These are phyloP conservation scores for Rhizoclosmatium sp. DNA, from an alignment of 192 early-diverging fungal genomes.

Conservation along the genomic window DNA sequence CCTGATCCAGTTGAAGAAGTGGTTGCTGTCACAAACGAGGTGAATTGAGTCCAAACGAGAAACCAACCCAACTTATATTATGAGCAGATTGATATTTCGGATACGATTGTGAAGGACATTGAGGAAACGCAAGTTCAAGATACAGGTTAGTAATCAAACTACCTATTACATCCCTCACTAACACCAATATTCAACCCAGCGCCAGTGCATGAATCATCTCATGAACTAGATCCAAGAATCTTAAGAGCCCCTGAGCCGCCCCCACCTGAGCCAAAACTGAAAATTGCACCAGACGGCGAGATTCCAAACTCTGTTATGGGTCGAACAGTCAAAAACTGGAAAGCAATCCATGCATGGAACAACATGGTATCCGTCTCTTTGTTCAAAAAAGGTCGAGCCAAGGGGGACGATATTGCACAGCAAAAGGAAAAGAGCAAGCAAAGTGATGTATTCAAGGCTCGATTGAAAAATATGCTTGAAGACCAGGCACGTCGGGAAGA, in stretches of 20 bases:
- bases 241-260: too few species aligned
- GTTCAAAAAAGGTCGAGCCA: conserved; percentile 16
- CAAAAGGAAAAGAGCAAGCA: conserved; percentile 23
- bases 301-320: conserved; percentile 55
- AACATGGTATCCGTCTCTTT: neutral
- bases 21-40: conserved; percentile 2
- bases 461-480: conserved; percentile 53
- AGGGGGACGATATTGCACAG: neutral
- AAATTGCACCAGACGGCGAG: conserved; percentile 56
- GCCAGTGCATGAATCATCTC: too few species aligned
- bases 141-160: too few species aligned
- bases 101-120: too few species aligned
- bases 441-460: conserved; percentile 53
- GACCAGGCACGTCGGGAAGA: conserved; percentile 27
- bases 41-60: neutral
- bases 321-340: conserved; percentile 46
- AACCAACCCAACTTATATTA: too few species aligned
- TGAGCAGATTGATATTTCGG: too few species aligned
- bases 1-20: conserved; percentile 23
- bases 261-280: neutral
- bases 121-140: too few species aligned
- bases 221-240: too few species aligned
- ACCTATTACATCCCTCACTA: too few species aligned
- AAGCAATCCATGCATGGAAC: conserved; percentile 28
- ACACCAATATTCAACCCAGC: too few species aligned